Conservation (phyloP, 352 stramenopile species). For the Pythium apleroticum region DNA sequence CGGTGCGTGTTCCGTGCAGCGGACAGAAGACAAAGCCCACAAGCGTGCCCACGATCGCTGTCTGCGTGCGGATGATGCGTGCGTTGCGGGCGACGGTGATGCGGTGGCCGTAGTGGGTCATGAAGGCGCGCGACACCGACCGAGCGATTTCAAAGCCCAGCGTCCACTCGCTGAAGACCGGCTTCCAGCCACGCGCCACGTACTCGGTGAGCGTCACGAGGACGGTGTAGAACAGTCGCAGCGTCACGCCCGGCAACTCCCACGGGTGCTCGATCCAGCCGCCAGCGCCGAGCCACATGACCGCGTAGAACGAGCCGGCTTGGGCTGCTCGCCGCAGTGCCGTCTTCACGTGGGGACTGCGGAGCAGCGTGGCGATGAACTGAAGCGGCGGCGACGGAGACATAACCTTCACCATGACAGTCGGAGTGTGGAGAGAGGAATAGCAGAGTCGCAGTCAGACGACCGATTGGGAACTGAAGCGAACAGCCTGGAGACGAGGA, state of each 20-base stretch:
- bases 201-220: slow-evolving; percentile 18
- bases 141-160: slow-evolving; percentile 28
- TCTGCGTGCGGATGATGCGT: slow-evolving; percentile 17
- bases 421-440: background rate
- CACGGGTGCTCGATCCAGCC: slow-evolving; percentile 20
- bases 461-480: background rate
- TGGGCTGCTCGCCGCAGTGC: slow-evolving; percentile 10
- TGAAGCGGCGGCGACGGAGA: background rate
- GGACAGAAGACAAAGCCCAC: slow-evolving; percentile 8
- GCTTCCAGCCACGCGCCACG: slow-evolving; percentile 23
- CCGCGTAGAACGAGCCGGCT: slow-evolving; percentile 16
- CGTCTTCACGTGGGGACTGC: background rate
- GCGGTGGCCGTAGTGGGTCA: slow-evolving; percentile 17
- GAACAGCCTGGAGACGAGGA: background rate
- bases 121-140: slow-evolving; percentile 15
- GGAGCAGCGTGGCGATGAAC: background rate
- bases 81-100: slow-evolving; percentile 13
- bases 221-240: slow-evolving; percentile 16
- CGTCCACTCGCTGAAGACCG: slow-evolving; percentile 25
- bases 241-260: slow-evolving; percentile 17
- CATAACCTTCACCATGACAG: background rate
- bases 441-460: background rate
- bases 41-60: slow-evolving; percentile 10
- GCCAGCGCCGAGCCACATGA: slow-evolving; percentile 15
- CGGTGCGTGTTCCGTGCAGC: slow-evolving; percentile 10